phyloP scores from a whole-genome alignment of 2,329 filamentous ascomycete genomes.

The Periconia macrospinosa region DNA sequence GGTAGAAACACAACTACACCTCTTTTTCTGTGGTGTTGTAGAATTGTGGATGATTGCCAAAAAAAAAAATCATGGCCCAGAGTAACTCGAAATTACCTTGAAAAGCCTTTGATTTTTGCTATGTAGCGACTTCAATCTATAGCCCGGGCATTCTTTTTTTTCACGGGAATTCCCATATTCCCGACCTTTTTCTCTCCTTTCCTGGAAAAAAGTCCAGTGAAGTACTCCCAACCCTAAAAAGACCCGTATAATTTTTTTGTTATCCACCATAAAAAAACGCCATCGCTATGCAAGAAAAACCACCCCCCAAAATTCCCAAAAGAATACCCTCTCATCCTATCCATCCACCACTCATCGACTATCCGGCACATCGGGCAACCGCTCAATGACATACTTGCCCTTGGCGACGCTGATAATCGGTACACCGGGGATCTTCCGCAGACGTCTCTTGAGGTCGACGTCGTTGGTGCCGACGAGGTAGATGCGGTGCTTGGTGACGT shows the following conservation, averaged over 20 bases:
- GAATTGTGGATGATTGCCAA: too few relatives aligned
- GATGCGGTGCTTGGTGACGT: slow-evolving; percentile 50
- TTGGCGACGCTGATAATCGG: slow-evolving; percentile 79
- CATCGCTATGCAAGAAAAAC: slow-evolving; percentile 18
- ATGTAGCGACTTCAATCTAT: too few relatives aligned
- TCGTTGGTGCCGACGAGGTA: slow-evolving; percentile 55
- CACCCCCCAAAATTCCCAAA: not conserved
- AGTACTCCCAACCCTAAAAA: not conserved
- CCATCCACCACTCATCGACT: slow-evolving; percentile 29
- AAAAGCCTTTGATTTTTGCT: too few relatives aligned
- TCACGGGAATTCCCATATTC: too few relatives aligned
- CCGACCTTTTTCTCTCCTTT: too few relatives aligned
- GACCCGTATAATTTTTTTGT: not conserved
- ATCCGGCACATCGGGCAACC: slow-evolving; percentile 81
- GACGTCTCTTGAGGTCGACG: slow-evolving; percentile 69
- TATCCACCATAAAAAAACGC: slow-evolving; percentile 7
- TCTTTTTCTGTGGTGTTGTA: too few relatives aligned
- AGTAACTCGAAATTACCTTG: too few relatives aligned
- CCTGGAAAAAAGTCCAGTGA: too few relatives aligned
- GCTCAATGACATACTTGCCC: slow-evolving; percentile 93
- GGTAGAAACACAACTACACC: too few relatives aligned
- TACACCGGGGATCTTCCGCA: slow-evolving; percentile 80
- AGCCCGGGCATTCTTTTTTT: too few relatives aligned
- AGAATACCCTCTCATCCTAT: too few relatives aligned
- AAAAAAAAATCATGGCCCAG: too few relatives aligned